Base-by-base conservation (phyloP, 495 filamentous ascomycete genomes). In the Lasiosphaeria hispida region DNA sequence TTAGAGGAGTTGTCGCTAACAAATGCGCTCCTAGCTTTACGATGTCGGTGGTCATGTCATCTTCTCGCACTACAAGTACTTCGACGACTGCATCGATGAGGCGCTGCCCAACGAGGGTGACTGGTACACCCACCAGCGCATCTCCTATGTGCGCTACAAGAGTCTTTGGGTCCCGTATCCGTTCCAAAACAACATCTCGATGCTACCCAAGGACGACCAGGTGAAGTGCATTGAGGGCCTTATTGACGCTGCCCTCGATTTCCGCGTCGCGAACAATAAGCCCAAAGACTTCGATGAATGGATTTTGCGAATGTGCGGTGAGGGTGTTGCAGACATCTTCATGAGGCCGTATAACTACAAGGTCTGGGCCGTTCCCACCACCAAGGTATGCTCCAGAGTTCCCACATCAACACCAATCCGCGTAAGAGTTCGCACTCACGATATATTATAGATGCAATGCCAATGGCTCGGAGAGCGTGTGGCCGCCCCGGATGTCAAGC, bases 321-420 rank as follows among this genome's bases (percentile, higher is more conserved):
- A 77, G 63, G 94, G 95, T 63, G 81, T 99, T 62, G 94, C 94
- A 57, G 86, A 99, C 74, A 78, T 92, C 53, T 99, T 99, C 86
- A 99, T 99, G 94, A 80, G 95, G 66, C 94, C 94, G 44, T 99
- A 99, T 84, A 99, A 99, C 85, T 97, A 85, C 86, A 99, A 99
- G 79, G 94, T 97, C 70, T 99, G 94, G 94, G 95, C 94, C 57
- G 93, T 97, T 67, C 94, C 95, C 39, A 97, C 95, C 23, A 95
- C 89, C 57, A 96, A 95, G 88, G 94, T 97, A 82, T 60, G 66
- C 44, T 7, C 10, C 0, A n/a, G 10, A 15, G 52, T 19, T 19
- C 17, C 19, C 15, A 36, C 15, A 43, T 37, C n/a, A 15, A 41
- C 10, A 48, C 42, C 59, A 51, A 60, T 3, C 10, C 44, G 43